These are phyloP conservation scores for Fistulifera pelliculosa DNA, from an alignment of 108 stramenopile genomes.

Conservation along the genomic window DNA sequence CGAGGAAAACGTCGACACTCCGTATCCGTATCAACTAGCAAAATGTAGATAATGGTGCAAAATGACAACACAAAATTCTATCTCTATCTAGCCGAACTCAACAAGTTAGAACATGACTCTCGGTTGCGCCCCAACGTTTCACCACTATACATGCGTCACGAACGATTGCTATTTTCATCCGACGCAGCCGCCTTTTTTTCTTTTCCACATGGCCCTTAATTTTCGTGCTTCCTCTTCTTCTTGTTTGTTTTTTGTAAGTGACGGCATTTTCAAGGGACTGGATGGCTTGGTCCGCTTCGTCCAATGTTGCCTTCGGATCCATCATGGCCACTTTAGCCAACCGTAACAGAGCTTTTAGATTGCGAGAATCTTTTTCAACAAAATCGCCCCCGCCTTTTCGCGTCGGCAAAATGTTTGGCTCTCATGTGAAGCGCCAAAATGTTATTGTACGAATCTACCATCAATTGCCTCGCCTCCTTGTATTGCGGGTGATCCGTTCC, in stretches of 20 bases:
- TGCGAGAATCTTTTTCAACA: constrained; percentile 28
- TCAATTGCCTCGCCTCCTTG: constrained; percentile 14
- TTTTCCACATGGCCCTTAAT: constrained; percentile 17
- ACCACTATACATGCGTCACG: too few relatives aligned
- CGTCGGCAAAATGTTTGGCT: constrained; percentile 31
- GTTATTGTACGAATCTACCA: constrained; percentile 41
- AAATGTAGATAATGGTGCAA: too few relatives aligned
- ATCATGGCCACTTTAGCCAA: constrained; percentile 28
- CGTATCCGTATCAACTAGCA: too few relatives aligned
- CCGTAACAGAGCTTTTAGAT: constrained; percentile 34
- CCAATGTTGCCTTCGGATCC: constrained; percentile 25
- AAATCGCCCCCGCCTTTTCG: constrained; percentile 27
- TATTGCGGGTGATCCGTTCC: constrained; percentile 32
- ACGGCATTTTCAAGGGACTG: constrained; percentile 23
- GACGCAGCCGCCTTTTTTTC: constrained; percentile 7
- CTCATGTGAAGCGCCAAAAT: constrained; percentile 29
- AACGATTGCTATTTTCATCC: too few relatives aligned
- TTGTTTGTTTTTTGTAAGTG: constrained; percentile 13
- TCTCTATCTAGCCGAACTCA: too few relatives aligned
- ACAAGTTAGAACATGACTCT: too few relatives aligned
- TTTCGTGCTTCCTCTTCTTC: constrained; percentile 20
- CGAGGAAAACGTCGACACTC: too few relatives aligned
- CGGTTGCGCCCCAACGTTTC: too few relatives aligned
- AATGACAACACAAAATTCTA: too few relatives aligned
- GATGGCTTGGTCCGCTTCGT: constrained; percentile 28